Conservation (phyloP, 2,329 filamentous ascomycete genomes). For the Fusarium gaditjirri region DNA sequence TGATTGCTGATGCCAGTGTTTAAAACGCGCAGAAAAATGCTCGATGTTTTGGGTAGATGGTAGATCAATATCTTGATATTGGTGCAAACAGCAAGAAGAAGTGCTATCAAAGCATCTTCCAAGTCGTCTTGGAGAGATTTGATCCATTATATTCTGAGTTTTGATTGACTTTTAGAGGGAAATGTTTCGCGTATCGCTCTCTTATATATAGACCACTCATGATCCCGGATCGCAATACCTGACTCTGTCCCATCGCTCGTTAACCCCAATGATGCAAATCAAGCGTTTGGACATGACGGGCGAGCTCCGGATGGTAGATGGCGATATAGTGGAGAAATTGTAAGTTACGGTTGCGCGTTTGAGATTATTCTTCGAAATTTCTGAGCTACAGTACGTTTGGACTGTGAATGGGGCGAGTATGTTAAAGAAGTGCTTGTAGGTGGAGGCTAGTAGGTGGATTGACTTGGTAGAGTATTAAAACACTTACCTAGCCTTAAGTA, state of each 20-base stretch:
- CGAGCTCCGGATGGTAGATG: not conserved
- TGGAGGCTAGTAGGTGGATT: not conserved
- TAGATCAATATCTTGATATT: not conserved
- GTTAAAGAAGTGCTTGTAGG: not conserved
- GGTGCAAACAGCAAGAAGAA: not conserved
- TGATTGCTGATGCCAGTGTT: not conserved
- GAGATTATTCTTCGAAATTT: rapidly evolving
- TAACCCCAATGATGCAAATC: not conserved
- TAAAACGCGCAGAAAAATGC: not conserved
- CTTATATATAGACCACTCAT: not conserved
- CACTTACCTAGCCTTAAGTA: too few relatives aligned
- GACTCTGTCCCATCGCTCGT: not conserved
- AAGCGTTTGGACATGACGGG: not conserved
- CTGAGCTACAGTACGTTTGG: not conserved
- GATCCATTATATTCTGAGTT: not conserved
- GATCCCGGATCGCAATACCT: too few relatives aligned
- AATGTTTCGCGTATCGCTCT: not conserved
- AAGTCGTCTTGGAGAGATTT: not conserved
- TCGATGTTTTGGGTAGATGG: rapidly evolving
- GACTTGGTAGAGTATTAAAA: not conserved
- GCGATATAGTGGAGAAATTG: not conserved
- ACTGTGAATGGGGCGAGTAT: not conserved
- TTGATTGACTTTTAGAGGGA: not conserved
- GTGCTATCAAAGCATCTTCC: not conserved
- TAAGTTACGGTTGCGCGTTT: not conserved